A percentile compares a stretch with the other conserved stretches of the same genome.
Evolutionary conservation across 768 basidiomycete genomes (phyloP).

Genomic region (Lentinula sp.): DNA sequence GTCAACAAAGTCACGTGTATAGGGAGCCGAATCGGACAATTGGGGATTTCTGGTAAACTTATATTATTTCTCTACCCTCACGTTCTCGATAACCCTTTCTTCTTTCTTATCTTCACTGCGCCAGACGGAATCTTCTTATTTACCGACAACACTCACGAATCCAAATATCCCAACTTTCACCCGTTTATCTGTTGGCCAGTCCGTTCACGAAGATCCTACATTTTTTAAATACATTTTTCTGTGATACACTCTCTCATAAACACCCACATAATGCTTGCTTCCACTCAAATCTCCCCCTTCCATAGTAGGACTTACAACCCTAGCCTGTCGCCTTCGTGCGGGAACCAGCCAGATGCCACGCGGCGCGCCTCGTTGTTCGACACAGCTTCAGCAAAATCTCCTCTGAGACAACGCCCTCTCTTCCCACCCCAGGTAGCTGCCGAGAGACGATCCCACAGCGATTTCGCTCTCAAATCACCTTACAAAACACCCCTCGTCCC

Average conservation of each 20-base stretch:
- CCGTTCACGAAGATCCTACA: neutral
- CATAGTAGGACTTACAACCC: conserved; percentile 21
- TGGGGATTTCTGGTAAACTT: neutral
- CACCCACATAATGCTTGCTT: conserved; percentile 32
- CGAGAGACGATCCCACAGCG: conserved; percentile 25
- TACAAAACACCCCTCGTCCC: conserved; percentile 36
- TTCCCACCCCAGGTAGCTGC: conserved; percentile 24
- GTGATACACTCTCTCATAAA: conserved; percentile 15
- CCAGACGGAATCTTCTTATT: conserved; percentile 1
- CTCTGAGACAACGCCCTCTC: conserved; percentile 40
- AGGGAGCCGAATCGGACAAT: neutral
- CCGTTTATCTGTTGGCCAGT: neutral
- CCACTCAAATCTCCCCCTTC: conserved; percentile 33
- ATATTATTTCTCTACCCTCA: neutral
- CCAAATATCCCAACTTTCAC: neutral
- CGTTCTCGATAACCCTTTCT: neutral
- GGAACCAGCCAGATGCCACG: conserved; percentile 26
- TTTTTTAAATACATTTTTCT: conserved; percentile 2
- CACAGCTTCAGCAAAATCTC: conserved; percentile 60
- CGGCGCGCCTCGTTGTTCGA: conserved; percentile 35
- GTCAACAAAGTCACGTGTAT: neutral
- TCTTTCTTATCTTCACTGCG: neutral
- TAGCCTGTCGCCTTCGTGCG: conserved; percentile 29
- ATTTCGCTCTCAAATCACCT: conserved; percentile 49
- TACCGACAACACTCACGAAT: neutral